A percentile compares a stretch with the other conserved stretches of the same genome.
Evolutionary conservation across 352 stramenopile species (phyloP).

Genomic region (Achlya hypogyna): DNA sequence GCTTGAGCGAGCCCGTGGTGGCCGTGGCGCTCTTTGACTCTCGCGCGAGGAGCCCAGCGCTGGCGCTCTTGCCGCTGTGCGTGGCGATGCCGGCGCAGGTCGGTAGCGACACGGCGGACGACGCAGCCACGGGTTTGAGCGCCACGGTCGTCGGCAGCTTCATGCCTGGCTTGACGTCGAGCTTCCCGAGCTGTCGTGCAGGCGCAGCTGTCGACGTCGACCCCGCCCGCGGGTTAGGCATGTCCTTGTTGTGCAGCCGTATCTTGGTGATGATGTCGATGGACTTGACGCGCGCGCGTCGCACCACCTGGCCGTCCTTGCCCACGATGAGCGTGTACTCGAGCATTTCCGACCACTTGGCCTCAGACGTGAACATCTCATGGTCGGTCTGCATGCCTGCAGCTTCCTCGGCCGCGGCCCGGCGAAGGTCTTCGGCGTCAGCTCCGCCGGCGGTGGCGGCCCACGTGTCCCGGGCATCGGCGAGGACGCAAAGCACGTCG

Average conservation of each 20-base stretch:
- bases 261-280: slow-evolving; percentile 75
- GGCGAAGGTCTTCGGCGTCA: slow-evolving; percentile 50
- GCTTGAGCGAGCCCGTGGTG: slow-evolving; percentile 6
- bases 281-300: slow-evolving; percentile 68
- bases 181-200: neutral
- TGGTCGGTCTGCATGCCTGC: slow-evolving; percentile 54
- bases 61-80: neutral
- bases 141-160: slow-evolving; percentile 8
- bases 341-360: slow-evolving; percentile 80
- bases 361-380: slow-evolving; percentile 66
- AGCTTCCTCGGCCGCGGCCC: slow-evolving; percentile 49
- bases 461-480: slow-evolving; percentile 30
- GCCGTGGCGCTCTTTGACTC: slow-evolving; percentile 1
- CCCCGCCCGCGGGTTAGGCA: neutral
- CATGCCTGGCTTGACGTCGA: neutral
- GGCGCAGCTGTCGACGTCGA: neutral
- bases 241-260: slow-evolving; percentile 16
- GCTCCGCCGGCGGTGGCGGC: neutral
- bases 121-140: neutral
- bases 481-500: slow-evolving; percentile 45
- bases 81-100: neutral
- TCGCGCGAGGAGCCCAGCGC: neutral
- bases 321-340: slow-evolving; percentile 77
- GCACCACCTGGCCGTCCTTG: slow-evolving; percentile 77
- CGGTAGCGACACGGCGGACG: slow-evolving; percentile 2